phyloP scores from a whole-genome alignment of 1,284 basidiomycete genomes.

The Microbotryomycetes sp. region DNA sequence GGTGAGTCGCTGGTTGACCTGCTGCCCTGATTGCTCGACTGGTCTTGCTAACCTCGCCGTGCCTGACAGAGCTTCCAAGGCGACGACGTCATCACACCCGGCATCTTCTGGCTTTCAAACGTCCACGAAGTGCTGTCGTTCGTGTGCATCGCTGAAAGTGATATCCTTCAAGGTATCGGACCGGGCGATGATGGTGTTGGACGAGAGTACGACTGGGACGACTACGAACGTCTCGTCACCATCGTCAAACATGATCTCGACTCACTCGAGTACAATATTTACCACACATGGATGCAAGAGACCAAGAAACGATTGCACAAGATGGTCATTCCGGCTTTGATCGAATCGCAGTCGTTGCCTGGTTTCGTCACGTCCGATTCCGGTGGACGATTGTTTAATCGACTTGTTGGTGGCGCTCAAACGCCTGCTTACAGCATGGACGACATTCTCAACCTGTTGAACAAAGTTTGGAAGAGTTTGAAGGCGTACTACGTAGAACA shows the following conservation, averaged over 20 bases:
- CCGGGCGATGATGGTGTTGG: constrained; percentile 83
- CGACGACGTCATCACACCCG: constrained; percentile 92
- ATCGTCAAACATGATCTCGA: constrained; percentile 99
- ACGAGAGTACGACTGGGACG: constrained; percentile 91
- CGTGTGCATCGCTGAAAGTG: constrained; percentile 95
- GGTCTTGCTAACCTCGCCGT: constrained; percentile 12
- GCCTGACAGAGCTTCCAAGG: constrained; percentile 58
- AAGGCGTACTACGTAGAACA: constrained; percentile 99
- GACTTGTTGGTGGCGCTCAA: constrained; percentile 67
- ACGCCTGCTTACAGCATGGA: constrained; percentile 97
- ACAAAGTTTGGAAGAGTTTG: constrained; percentile 97
- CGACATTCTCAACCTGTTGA: constrained; percentile 91
- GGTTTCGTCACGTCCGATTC: constrained; percentile 92
- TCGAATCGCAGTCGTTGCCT: constrained; percentile 94
- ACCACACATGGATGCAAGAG: constrained; percentile 99
- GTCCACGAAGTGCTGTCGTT: constrained; percentile 99
- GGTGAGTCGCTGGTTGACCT: constrained; percentile 52
- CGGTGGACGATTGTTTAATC: constrained; percentile 85
- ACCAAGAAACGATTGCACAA: constrained; percentile 94
- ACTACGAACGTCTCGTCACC: constrained; percentile 91
- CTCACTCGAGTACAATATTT: constrained; percentile 98
- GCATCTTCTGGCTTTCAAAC: constrained; percentile 98
- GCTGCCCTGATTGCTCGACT: neutral
- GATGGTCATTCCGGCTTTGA: constrained; percentile 97
- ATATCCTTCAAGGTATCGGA: constrained; percentile 95